phyloP scores from a whole-genome alignment of 257 asterid genomes.

The Solanum chilense region DNA sequence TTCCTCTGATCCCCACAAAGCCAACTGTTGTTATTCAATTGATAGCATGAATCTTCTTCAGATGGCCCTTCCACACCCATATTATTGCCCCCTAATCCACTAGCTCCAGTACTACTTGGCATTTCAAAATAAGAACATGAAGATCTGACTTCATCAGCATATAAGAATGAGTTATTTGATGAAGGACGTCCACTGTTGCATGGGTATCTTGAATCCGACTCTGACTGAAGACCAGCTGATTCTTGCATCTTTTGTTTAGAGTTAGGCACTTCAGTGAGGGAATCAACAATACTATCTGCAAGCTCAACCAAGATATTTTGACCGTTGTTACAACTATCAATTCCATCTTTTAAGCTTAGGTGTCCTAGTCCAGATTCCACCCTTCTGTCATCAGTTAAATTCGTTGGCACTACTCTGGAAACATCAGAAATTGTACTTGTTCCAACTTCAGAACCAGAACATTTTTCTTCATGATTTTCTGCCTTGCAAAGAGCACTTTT shows the following conservation, averaged over 20 bases:
- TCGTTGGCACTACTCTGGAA: conserved; percentile 28
- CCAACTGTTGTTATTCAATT: conserved; percentile 54
- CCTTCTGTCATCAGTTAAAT: conserved; percentile 30
- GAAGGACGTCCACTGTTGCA: conserved; percentile 37
- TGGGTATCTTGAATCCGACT: conserved; percentile 33
- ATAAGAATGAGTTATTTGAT: conserved; percentile 28
- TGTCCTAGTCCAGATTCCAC: conserved; percentile 36
- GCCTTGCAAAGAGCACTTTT: conserved; percentile 40
- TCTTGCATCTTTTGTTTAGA: conserved; percentile 28
- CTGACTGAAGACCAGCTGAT: conserved; percentile 27
- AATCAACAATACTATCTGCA: conserved; percentile 55
- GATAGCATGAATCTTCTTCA: conserved; percentile 81
- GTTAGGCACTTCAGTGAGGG: conserved; percentile 27
- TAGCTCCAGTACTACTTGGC: conserved; percentile 31
- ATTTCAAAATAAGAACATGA: conserved; percentile 53
- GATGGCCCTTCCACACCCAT: conserved; percentile 85
- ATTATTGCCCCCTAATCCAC: conserved; percentile 36
- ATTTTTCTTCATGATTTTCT: conserved; percentile 41
- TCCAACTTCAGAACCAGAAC: conserved; percentile 33
- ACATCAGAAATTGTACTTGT: conserved; percentile 23
- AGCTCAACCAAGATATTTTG: conserved; percentile 58
- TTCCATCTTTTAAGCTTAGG: conserved; percentile 34
- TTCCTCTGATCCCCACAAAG: conserved; percentile 63
- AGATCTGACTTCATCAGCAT: conserved; percentile 30
- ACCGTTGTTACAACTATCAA: conserved; percentile 37